Evolutionary conservation across 2,329 filamentous ascomycete genomes (phyloP).

Genomic region (Fusarium clavum): DNA sequence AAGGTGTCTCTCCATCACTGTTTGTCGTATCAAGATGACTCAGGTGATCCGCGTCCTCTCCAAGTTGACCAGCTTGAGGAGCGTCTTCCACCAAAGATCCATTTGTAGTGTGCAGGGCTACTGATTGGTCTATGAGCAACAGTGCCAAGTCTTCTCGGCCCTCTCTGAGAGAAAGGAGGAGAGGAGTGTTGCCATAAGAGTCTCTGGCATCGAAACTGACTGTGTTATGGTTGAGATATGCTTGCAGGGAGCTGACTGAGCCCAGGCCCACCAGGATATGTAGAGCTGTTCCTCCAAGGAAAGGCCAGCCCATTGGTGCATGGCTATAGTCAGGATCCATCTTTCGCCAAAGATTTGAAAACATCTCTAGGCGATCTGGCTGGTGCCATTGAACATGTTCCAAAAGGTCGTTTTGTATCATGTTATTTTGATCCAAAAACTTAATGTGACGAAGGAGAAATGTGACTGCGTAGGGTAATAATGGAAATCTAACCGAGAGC

Average conservation of each 20-base stretch:
- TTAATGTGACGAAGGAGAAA: not conserved
- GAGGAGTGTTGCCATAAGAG: accelerated
- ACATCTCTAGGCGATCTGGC: accelerated
- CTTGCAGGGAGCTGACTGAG: accelerated
- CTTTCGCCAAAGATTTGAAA: not conserved
- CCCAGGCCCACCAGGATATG: not conserved
- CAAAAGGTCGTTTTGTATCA: not conserved
- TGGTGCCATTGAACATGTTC: not conserved
- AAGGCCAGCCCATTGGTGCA: not conserved
- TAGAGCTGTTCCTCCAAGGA: accelerated
- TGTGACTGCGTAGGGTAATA: not conserved
- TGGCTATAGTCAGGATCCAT: not conserved
- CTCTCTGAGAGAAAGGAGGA: not conserved
- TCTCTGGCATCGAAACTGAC: accelerated
- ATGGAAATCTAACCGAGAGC: not conserved
- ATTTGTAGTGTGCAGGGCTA: not conserved
- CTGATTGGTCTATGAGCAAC: not conserved
- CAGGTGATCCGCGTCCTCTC: not conserved
- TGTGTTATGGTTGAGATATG: accelerated
- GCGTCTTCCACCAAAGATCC: too few relatives aligned
- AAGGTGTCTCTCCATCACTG: not conserved
- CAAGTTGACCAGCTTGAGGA: not conserved
- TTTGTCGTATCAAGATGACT: not conserved
- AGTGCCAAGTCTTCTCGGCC: accelerated
- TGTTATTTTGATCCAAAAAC: accelerated